Evolutionary conservation across 257 asterid genomes (phyloP).

Genomic region (Mentha longifolia): DNA sequence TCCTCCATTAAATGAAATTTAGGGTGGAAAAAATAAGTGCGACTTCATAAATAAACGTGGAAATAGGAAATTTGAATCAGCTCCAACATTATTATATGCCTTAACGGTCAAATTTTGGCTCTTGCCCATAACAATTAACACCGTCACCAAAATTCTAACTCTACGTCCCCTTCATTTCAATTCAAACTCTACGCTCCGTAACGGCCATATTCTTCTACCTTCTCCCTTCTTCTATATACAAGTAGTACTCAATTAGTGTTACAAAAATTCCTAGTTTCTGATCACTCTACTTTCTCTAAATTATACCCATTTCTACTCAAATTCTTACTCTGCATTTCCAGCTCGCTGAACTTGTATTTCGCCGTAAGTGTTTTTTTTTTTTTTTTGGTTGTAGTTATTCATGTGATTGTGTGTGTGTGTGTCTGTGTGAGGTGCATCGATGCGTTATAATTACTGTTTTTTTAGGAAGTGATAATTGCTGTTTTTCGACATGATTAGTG

Average conservation of each 20-base stretch:
- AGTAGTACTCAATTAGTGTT: not conserved
- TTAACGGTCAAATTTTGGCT: constrained; percentile 45
- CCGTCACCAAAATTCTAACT: constrained; percentile 31
- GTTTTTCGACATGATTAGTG: not conserved
- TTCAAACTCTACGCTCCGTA: constrained; percentile 51
- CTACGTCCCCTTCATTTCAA: constrained; percentile 10
- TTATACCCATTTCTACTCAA: constrained; percentile 26
- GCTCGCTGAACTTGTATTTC: constrained; percentile 46
- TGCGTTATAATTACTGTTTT: not conserved
- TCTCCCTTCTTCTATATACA: not conserved
- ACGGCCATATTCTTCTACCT: constrained; percentile 50
- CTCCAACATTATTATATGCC: too few relatives aligned
- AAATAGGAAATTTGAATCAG: too few relatives aligned
- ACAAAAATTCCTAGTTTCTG: constrained; percentile 26
- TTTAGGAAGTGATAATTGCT: not conserved
- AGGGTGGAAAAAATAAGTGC: too few relatives aligned
- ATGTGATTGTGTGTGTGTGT: not conserved
- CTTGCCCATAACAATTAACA: constrained; percentile 34
- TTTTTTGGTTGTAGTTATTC: not conserved
- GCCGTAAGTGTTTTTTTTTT: constrained; percentile 35
- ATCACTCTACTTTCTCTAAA: constrained; percentile 30
- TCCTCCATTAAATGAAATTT: too few relatives aligned
- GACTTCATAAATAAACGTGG: too few relatives aligned
- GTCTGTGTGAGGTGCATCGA: not conserved
- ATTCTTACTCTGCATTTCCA: constrained; percentile 33